Base-by-base conservation (phyloP, 1,284 basidiomycete species). In the Lentinus polychrous region DNA sequence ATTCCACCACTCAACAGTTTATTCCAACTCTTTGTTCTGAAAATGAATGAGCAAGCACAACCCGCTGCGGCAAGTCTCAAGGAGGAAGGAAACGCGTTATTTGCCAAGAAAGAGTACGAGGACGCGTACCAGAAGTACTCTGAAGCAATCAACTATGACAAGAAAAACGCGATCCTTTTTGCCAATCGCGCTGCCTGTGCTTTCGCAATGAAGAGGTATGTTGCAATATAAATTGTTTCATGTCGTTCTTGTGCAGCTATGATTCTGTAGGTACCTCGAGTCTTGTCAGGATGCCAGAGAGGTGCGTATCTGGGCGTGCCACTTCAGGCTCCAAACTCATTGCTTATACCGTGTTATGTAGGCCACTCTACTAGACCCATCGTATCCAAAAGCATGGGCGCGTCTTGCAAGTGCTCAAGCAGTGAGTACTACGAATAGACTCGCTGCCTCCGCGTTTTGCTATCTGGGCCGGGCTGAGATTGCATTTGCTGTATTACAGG, bases 181-280 rank as follows among this genome's bases (percentile, higher is more conserved):
- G 61, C 63, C 2, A 72, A 72, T 50, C 58, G 71, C 12, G 62
- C 65, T 5, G 68, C 70, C 1, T 70, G 66, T 39, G 54, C 56
- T 22, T 51, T 61, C 6, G 51, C 50, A 3, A 24, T 60, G 35
- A 49, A 50, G 27, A 54, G 51, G 61, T 61, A 41, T 31, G 39
- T 48, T 10, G 12, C 6, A n/a, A n/a, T n/a, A n/a, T n/a, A 3
- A 8, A 15, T 44, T 11, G 4, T 27, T 10, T 5, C 10, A 27
- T 17, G 5, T 14, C 14, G 55, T 46, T 8, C 18, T 17, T 33
- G 15, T 33, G n/a, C 20, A 18, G 18, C 27, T 27, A 27, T 10
- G 10, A 36, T 11, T 11, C 27, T 18, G 14, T 12, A 48, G 37
- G 34, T 37, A 11, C 41, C 17, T 39, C 11, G 46, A 48, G 8